Base-by-base conservation (phyloP, 1,284 basidiomycete species). In the Leccinum angustisporum region DNA sequence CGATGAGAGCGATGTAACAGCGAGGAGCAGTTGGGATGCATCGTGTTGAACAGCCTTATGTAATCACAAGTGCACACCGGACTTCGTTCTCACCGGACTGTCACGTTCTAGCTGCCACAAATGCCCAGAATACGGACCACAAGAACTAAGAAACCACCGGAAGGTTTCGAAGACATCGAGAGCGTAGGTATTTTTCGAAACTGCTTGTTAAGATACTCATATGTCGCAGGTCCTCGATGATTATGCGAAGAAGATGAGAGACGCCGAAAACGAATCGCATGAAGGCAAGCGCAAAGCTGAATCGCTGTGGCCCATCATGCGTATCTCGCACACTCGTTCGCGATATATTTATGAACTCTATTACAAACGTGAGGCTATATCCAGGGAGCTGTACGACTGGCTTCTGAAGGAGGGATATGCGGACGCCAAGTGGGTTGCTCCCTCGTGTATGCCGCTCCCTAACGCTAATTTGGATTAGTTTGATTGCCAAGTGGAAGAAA, bases 401-500 rank as follows among this genome's bases (percentile, higher is more conserved):
- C 78, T 99, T 62, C 75, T 99, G 72, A 98, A 98, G 80, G 92
- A 99, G 76, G 94, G 94, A 13, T 99, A 98, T 77, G 97, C 94
- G 11, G 97, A 99, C 76, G 90, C 91, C 54, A 97, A 97, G 97
- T 98, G 74, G 76, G 94, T 83, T 54, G 56, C 51, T 58, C 57
- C 14, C 21, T 48, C 60, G 50, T 40, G 36, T 54, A 54, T 52
- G 33, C 36, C n/a, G 18, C 46, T 48, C 55, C 62, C 52, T 58
- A 61, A 56, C 34, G n/a, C 64, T 66, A 46, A 62, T 27, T 52
- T 52, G 54, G 14, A 34, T 43, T 69, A 98, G 97, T 72, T 80
- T 99, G 75, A 94, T 99, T 76, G 97, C 97, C 34, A 99, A 99
- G 77, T 99, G 97, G 97, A 99, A 99, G 82, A 97, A 98, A 78